Evolutionary conservation across 441 rosid genomes (phyloP), one percentile per base, ranked within the genome.

Genomic region (Aquilaria agallochum): DNA sequence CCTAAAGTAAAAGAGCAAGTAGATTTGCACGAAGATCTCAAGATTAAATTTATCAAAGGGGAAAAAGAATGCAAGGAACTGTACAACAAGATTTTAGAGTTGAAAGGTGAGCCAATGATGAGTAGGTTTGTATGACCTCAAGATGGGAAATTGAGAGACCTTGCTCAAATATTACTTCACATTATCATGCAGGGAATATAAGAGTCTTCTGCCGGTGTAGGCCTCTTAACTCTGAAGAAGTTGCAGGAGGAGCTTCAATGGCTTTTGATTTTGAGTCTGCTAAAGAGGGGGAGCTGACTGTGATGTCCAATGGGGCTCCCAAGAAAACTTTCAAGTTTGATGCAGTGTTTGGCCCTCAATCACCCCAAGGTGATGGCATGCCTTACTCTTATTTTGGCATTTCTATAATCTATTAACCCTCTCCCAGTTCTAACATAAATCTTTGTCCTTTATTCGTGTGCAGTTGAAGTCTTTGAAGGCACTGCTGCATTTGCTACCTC

Each of bases 191-290:
- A 95, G 99, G 99, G 74, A 95, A 95, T 70, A 91, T 95, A 67
- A 83, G 92, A 79, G 97, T 95, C 69, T 89, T 87, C 69, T 95
- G 99, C 79, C 79, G 97, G 62, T 91, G 99, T 61, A 78, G 99
- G 66, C 96, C 97, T 65, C 77, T 95, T 66, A 86, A 89, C 67
- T 49, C 68, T 59, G 89, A 91, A 59, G 97, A 95, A 78, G 58
- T 70, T 64, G 76, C 85, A 34, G 70, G 72, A 34, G 92, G 88
- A 53, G 80, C 78, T 77, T 72, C 88, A 40, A 63, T 74, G 79
- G 82, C 90, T 42, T 54, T 95, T 60, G 85, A 91, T 73, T 85
- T 85, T 54, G 96, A 88, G 68, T 84, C 93, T 65, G 79, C 90
- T 27, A 91, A 76, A 79, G 95, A 81, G 68, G 92, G 96, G 12